Evolutionary conservation across 148 eudicot genomes (phyloP).

Genomic region (Rhododendron molle): DNA sequence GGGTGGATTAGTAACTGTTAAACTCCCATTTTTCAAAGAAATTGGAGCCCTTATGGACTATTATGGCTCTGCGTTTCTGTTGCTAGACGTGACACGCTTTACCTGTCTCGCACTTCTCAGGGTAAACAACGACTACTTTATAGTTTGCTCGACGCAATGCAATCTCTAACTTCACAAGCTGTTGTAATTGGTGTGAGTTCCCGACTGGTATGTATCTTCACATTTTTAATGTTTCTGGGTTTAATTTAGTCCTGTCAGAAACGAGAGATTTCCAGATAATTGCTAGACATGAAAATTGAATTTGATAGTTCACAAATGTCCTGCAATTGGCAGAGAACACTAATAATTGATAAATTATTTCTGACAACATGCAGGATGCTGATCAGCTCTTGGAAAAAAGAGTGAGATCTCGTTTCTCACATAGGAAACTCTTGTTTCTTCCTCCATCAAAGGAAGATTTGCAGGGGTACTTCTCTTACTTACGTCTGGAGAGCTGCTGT

Average conservation of each 20-base stretch:
- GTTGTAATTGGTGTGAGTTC: constrained; percentile 89
- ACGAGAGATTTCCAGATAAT: neutral
- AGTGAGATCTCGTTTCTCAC: constrained; percentile 97
- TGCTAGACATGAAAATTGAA: neutral
- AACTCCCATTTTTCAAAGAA: neutral
- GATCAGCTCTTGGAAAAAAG: constrained; percentile 97
- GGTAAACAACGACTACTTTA: constrained; percentile 92
- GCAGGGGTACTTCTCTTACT: constrained; percentile 35
- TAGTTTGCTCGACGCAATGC: constrained; percentile 96
- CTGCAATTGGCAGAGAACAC: neutral
- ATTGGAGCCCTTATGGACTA: too few species aligned
- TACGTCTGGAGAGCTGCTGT: neutral
- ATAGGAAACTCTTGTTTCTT: constrained; percentile 79
- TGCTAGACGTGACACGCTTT: neutral
- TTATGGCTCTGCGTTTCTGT: neutral
- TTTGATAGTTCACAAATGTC: neutral
- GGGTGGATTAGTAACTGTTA: neutral
- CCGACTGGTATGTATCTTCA: constrained; percentile 56
- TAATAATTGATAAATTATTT: constrained; percentile 8
- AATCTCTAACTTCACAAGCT: constrained; percentile 90
- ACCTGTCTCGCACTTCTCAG: constrained; percentile 32
- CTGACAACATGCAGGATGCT: constrained; percentile 65
- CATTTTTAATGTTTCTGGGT: neutral
- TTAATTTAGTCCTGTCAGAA: neutral
- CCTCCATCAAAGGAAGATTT: constrained; percentile 78